A percentile compares a stretch with the other conserved stretches of the same genome.
These are phyloP conservation scores for Aspergillus pseudoterreus DNA, from an alignment of 2,329 filamentous ascomycete genomes.

Conservation along the genomic window DNA sequence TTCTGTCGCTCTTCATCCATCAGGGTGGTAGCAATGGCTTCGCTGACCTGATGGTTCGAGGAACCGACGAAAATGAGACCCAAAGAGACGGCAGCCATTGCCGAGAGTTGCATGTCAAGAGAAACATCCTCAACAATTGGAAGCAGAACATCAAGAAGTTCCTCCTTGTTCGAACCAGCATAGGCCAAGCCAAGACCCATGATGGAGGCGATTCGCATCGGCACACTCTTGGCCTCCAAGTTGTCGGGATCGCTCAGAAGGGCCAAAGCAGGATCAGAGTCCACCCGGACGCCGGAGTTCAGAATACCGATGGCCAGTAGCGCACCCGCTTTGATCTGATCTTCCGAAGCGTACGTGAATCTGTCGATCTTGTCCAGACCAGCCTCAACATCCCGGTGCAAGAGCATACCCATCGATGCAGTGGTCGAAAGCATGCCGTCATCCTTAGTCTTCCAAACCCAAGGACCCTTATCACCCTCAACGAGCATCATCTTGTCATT, in stretches of 20 bases:
- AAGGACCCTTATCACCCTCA: constrained; percentile 81
- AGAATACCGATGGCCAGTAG: constrained; percentile 92
- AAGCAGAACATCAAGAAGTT: constrained; percentile 77
- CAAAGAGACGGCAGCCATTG: constrained; percentile 88
- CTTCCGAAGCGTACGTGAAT: constrained; percentile 81
- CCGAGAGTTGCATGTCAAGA: constrained; percentile 90
- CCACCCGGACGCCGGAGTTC: constrained; percentile 85
- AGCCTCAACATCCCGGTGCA: constrained; percentile 90
- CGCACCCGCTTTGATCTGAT: constrained; percentile 84
- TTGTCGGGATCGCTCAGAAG: constrained; percentile 77
- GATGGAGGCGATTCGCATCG: constrained; percentile 78
- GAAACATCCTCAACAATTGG: constrained; percentile 82
- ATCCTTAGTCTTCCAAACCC: constrained; percentile 99
- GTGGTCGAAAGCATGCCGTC: constrained; percentile 97
- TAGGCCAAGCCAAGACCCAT: constrained; percentile 96
- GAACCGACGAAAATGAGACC: constrained; percentile 92
- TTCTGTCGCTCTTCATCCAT: constrained; percentile 88
- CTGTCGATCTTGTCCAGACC: constrained; percentile 92
- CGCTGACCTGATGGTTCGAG: constrained; percentile 83
- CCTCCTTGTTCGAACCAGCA: constrained; percentile 88
- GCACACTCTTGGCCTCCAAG: constrained; percentile 71
- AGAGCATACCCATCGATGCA: constrained; percentile 84
- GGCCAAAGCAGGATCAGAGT: constrained; percentile 85
- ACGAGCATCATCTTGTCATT: constrained; percentile 98
- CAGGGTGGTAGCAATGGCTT: constrained; percentile 86